These are phyloP conservation scores for Linanthus parryae DNA, from an alignment of 148 eudicot genomes.

Conservation along the genomic window DNA sequence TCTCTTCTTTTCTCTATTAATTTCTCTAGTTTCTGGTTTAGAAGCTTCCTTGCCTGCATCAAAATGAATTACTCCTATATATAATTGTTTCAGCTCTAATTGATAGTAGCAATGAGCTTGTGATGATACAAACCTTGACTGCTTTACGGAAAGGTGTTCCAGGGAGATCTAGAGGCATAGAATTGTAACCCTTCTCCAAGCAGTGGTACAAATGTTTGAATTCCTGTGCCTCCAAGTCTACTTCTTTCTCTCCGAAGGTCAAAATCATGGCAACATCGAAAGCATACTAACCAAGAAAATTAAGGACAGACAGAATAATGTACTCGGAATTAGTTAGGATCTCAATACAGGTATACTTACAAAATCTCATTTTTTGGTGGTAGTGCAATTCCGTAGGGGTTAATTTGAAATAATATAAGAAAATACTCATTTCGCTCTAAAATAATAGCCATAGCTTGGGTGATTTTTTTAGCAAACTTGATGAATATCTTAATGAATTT, in stretches of 20 bases:
- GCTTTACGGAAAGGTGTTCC: constrained; percentile 65
- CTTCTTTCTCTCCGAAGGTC: constrained; percentile 44
- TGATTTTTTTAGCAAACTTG: too few relatives aligned
- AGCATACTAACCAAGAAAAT: constrained; percentile 43
- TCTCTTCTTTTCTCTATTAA: constrained; percentile 48
- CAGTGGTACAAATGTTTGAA: constrained; percentile 47
- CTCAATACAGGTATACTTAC: too few relatives aligned
- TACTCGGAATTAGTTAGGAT: too few relatives aligned
- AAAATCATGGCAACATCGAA: constrained; percentile 82
- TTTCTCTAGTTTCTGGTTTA: constrained; percentile 44
- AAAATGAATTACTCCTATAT: too few relatives aligned
- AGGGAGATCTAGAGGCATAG: constrained; percentile 82
- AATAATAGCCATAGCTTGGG: too few relatives aligned
- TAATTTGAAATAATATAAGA: too few relatives aligned
- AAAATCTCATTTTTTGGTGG: too few relatives aligned
- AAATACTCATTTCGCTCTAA: too few relatives aligned
- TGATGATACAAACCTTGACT: constrained; percentile 58
- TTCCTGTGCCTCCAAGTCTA: constrained; percentile 44
- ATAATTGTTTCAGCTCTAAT: too few relatives aligned
- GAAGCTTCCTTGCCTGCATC: constrained; percentile 62
- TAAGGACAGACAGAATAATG: background rate
- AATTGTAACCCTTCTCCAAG: constrained; percentile 87
- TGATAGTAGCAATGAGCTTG: too few relatives aligned
- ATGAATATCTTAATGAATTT: too few relatives aligned
- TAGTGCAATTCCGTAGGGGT: too few relatives aligned